Evolutionary conservation across 2,329 filamentous ascomycete species (phyloP).

Genomic region (Fusarium irregulare): DNA sequence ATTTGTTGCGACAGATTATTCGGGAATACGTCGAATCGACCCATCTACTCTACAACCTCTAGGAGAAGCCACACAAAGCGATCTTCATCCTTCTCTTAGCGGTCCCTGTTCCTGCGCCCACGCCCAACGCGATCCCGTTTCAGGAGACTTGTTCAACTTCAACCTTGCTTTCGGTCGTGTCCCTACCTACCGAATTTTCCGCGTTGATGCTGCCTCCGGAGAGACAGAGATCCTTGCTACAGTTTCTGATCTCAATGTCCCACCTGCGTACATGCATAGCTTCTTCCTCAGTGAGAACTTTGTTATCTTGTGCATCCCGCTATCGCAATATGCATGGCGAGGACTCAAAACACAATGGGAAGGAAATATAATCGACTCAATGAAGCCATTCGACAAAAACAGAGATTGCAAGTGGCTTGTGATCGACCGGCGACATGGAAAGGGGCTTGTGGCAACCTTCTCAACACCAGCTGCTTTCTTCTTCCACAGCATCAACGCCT

Average conservation of each 20-base stretch:
- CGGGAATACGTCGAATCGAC: conserved; percentile 70
- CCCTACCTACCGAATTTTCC: conserved; percentile 76
- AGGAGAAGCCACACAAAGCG: conserved; percentile 68
- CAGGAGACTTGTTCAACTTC: conserved; percentile 83
- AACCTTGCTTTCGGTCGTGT: conserved; percentile 73
- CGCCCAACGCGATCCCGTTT: conserved; percentile 75
- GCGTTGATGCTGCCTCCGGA: conserved; percentile 70
- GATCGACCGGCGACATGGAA: conserved; percentile 71
- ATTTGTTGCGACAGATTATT: conserved; percentile 68
- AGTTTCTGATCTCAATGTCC: conserved; percentile 61
- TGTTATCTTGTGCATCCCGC: conserved; percentile 79
- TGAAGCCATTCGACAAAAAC: conserved; percentile 70
- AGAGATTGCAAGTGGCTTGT: conserved; percentile 77
- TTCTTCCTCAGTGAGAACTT: conserved; percentile 78
- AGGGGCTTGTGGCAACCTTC: conserved; percentile 76
- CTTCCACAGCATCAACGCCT: conserved; percentile 84
- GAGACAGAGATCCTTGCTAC: conserved; percentile 77
- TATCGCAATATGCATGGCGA: conserved; percentile 66
- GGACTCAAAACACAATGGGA: conserved; percentile 73
- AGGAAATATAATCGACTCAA: conserved; percentile 74
- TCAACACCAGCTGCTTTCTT: conserved; percentile 77
- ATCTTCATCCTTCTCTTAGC: conserved; percentile 74
- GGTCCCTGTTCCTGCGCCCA: conserved; percentile 78
- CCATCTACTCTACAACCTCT: conserved; percentile 78
- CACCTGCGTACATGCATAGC: conserved; percentile 83